phyloP scores from a whole-genome alignment of 768 basidiomycete species.

The Cubamyces lactineus region DNA sequence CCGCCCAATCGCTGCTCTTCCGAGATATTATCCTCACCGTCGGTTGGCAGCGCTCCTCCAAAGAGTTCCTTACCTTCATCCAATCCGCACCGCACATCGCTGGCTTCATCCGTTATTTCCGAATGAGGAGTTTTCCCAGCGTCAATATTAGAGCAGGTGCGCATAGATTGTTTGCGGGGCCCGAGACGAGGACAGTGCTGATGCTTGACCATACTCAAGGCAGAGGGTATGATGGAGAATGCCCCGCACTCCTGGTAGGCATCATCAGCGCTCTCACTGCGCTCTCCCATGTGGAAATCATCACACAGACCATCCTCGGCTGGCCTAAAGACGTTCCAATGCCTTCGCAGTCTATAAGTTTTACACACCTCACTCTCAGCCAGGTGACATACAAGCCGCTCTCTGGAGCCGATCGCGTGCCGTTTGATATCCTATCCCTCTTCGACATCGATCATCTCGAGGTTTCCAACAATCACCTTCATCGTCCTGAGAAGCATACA shows the following conservation, averaged over 20 bases:
- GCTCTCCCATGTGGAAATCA: neutral
- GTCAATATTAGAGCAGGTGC: no score
- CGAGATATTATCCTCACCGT: neutral
- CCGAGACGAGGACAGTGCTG: neutral
- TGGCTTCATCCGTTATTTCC: neutral
- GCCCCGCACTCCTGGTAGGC: neutral
- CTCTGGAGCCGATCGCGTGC: neutral
- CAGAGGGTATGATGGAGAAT: neutral
- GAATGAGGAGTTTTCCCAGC: neutral
- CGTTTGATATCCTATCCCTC: neutral
- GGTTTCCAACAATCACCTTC: neutral
- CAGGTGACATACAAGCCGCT: neutral
- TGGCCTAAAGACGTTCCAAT: neutral
- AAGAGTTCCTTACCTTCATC: neutral
- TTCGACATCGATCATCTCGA: neutral
- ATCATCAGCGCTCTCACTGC: neutral
- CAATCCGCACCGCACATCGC: slow-evolving; percentile 1
- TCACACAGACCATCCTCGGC: neutral
- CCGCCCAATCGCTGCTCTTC: neutral
- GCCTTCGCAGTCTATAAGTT: neutral
- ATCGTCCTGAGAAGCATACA: no score
- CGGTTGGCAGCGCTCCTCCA: no score
- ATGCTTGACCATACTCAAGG: neutral
- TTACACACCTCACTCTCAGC: neutral
- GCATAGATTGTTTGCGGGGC: no score